Conservation (phyloP, 208 protist genomes). For the Leptomonas pyrrhocoris region DNA sequence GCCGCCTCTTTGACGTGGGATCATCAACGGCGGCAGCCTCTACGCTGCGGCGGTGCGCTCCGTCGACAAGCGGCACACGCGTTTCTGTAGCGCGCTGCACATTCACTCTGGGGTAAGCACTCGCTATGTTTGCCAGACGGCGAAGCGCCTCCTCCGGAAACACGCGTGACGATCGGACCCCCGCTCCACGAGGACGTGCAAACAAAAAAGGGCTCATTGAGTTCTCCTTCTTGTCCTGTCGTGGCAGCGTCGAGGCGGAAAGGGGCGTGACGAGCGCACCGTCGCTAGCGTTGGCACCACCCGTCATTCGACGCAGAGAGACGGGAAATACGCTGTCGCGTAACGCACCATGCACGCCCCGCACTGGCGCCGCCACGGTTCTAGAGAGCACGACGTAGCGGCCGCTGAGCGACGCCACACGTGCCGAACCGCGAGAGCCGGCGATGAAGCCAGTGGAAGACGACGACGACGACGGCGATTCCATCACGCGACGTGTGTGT, state of each 20-base stretch:
- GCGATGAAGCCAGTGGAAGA: neutral
- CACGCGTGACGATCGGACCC: neutral
- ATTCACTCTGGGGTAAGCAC: no score
- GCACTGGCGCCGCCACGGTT: neutral
- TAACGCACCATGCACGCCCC: no score
- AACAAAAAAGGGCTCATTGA: neutral
- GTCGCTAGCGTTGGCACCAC: no score
- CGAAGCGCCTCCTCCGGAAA: constrained; percentile 29
- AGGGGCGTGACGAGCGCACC: no score
- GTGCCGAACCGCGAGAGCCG: neutral
- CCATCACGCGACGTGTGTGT: neutral
- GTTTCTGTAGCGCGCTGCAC: neutral
- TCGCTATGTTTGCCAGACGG: neutral
- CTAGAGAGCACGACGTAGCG: constrained; percentile 29
- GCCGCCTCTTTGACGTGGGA: neutral
- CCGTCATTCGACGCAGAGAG: no score
- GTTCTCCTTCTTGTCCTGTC: no score
- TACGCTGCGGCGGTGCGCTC: neutral
- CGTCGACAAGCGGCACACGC: neutral
- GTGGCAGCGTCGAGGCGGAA: no score
- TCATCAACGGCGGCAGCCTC: neutral
- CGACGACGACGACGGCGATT: neutral
- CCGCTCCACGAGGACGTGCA: neutral
- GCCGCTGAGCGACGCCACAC: neutral
- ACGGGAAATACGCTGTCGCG: no score